phyloP scores from a whole-genome alignment of 306 rosid species.

The Comarum palustre region DNA sequence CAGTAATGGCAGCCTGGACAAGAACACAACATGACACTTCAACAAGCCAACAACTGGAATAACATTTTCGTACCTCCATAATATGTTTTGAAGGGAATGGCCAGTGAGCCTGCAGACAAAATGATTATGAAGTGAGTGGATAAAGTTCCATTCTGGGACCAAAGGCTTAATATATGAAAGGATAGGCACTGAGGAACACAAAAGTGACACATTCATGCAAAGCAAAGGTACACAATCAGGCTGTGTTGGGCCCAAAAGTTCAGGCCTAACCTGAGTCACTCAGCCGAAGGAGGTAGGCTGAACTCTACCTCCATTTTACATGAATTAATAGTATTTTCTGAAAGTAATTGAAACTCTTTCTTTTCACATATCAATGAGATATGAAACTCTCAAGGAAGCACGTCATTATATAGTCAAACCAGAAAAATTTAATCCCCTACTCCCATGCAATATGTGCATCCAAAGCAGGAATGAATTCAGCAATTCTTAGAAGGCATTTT shows the following conservation, averaged over 20 bases:
- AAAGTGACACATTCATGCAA: constrained; percentile 6
- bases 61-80: constrained; percentile 63
- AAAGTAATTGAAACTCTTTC: not conserved
- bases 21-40: not conserved
- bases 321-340: not conserved
- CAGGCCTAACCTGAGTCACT: constrained; percentile 1
- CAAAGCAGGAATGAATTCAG: not conserved
- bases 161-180: not conserved
- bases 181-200: constrained; percentile 4
- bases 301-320: not conserved
- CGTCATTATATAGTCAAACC: not conserved
- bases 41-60: not conserved
- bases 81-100: constrained; percentile 74
- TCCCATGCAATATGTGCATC: not conserved
- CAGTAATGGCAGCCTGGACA: not conserved
- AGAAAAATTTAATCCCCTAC: not conserved
- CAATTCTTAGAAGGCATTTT: not conserved
- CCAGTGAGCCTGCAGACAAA: constrained; percentile 85
- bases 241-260: constrained; percentile 8
- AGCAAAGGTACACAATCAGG: not conserved
- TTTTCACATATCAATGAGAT: not conserved
- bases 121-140: constrained; percentile 22
- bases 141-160: constrained; percentile 2
- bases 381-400: not conserved
- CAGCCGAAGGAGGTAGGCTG: not conserved